Evolutionary conservation across 768 basidiomycete species (phyloP).

Genomic region (Tricholoma bakamatsutake): DNA sequence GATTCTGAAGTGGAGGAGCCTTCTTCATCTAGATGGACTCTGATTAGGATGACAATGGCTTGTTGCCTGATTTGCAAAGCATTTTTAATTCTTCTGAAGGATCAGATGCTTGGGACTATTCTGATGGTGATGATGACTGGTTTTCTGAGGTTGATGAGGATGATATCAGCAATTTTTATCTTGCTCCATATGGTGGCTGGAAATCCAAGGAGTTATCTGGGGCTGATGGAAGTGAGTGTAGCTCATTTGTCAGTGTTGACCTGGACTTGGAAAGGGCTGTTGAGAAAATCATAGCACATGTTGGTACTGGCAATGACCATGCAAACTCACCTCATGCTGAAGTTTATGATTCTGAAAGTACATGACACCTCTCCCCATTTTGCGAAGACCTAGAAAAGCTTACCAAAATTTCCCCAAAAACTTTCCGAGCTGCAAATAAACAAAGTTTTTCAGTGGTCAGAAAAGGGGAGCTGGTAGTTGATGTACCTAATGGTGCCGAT

Average conservation of each 20-base stretch:
- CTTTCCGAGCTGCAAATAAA: conserved; percentile 7
- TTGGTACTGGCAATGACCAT: not conserved
- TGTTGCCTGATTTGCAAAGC: not conserved
- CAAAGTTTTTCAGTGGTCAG: conserved; percentile 24
- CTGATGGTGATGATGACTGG: no score
- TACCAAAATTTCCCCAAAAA: conserved; percentile 16
- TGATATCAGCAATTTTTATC: not conserved
- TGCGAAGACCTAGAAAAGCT: conserved; percentile 8
- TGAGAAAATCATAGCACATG: no score
- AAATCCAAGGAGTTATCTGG: not conserved
- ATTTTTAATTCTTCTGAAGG: not conserved
- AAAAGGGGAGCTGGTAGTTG: conserved; percentile 18
- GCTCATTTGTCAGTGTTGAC: no score
- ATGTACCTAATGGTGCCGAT: no score
- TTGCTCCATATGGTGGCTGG: no score
- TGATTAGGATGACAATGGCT: not conserved
- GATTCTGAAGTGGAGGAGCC: not conserved
- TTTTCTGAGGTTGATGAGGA: not conserved
- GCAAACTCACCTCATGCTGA: not conserved
- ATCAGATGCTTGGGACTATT: not conserved
- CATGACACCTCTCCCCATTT: no score
- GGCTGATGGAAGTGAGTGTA: not conserved
- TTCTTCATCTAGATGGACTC: not conserved
- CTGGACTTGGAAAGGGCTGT: no score
- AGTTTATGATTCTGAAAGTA: not conserved